Conservation (phyloP, 129 eudicot genomes). For the Silybum marianum region DNA sequence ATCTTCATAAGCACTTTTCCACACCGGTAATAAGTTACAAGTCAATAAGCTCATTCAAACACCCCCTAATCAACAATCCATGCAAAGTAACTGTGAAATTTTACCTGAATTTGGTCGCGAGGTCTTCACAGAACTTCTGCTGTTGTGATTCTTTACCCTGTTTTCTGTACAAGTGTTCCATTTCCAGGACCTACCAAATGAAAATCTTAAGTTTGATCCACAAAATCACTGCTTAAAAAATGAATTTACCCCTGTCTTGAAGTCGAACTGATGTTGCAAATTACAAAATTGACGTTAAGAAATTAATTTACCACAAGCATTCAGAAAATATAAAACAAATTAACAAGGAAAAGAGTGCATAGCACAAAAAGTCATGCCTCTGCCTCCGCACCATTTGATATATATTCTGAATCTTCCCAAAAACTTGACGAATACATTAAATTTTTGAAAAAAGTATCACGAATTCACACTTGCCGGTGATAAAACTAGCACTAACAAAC, state of each 20-base stretch:
- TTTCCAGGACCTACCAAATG: conserved; percentile 51
- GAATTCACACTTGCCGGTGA: not conserved
- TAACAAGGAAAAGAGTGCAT: not conserved
- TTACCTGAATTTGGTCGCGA: conserved; percentile 73
- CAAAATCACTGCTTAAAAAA: not conserved
- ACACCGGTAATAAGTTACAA: too few species aligned
- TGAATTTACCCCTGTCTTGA: conserved; percentile 1
- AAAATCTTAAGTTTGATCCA: conserved; percentile 9
- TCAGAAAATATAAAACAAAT: not conserved
- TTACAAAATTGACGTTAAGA: conserved; percentile 7
- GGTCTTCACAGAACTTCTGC: conserved; percentile 61
- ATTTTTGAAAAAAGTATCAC: not conserved
- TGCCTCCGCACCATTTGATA: too few species aligned
- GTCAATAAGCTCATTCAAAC: too few species aligned
- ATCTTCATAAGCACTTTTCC: too few species aligned
- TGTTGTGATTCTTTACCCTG: conserved; percentile 36
- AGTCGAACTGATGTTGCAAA: not conserved
- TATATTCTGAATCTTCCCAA: too few species aligned
- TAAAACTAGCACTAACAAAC: not conserved
- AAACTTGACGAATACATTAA: not conserved
- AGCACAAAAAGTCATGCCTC: not conserved
- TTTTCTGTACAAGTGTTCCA: conserved; percentile 58
- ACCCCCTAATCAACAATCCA: not conserved
- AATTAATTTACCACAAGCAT: not conserved
- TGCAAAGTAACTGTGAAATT: not conserved